Base-by-base conservation (phyloP, 2,329 filamentous ascomycete genomes). In the Scedosporium aurantiacum region DNA sequence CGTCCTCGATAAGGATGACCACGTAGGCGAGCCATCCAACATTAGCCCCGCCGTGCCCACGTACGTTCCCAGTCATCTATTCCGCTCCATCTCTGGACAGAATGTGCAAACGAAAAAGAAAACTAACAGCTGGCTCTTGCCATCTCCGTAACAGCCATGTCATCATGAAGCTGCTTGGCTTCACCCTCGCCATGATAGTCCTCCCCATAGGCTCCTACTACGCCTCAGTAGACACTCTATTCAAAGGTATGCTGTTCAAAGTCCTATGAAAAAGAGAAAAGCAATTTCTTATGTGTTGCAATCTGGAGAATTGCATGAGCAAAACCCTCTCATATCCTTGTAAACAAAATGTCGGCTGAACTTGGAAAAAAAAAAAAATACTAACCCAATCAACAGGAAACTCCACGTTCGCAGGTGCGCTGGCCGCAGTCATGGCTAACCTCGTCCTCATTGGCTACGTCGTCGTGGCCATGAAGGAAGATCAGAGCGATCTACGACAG, bases 201-300 rank as follows among this genome's bases (percentile, higher is more conserved):
- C 75, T 89, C 21, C 94, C 94, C 14, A 90, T 99, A 67, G 87
- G 90, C 47, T 91, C 89, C 50, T 99, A 97, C 75, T 99, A 95
- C 72, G 69, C 89, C 55, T 89, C 89, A 0, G 80, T 96, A 28
- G 82, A 92, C 69, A 82, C 79, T 0, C 68, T 97, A 28, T 97
- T 96, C 75, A 78, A 79, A 67, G 92, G 93, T 92, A 76, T 61
- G 76, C 70, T 54, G 14, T 57, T 25, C 23, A 27, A 27, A 4
- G 3, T 18, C 16, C 52, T 3, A 28, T 56, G 5, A 18, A n/a
- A n/a, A n/a, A n/a, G 5, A 6, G 28, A 28, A 37, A 37, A 37
- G 3, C 4, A 4, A 14, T 47, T 3, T 43, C 47, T 10, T 10
- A 37, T 16, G 4, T 16, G 14, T 23, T 21, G 5, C 54, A n/a